These are phyloP conservation scores for Fraxinus albicans DNA, from an alignment of 305 asterid species.

Conservation along the genomic window DNA sequence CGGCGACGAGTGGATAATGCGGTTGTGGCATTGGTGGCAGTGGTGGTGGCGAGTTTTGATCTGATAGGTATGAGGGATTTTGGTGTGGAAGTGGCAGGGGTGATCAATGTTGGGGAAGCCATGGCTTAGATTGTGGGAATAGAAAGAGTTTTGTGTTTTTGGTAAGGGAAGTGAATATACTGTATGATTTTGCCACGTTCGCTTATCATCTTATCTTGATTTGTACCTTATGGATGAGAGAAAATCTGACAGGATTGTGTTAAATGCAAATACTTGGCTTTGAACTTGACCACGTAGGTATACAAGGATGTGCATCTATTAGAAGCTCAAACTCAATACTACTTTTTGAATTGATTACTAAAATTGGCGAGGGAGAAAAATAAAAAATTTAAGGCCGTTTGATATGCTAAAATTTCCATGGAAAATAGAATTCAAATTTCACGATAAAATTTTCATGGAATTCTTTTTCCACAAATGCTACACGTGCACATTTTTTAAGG, in stretches of 20 bases:
- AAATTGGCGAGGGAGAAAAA: too few relatives aligned
- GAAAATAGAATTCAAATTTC: too few relatives aligned
- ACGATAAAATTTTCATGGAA: too few relatives aligned
- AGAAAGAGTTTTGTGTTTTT: not conserved
- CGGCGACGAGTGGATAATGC: slow-evolving; percentile 41
- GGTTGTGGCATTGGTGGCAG: not conserved
- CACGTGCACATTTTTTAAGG: too few relatives aligned
- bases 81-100: slow-evolving; percentile 39
- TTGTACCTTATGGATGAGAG: slow-evolving; percentile 45
- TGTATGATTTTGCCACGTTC: slow-evolving; percentile 40
- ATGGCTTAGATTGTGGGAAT: slow-evolving; percentile 20
- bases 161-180: slow-evolving; percentile 23
- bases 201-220: slow-evolving; percentile 65
- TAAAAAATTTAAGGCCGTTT: too few relatives aligned
- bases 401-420: too few relatives aligned
- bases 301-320: not conserved
- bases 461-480: too few relatives aligned
- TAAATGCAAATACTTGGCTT: not conserved
- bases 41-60: slow-evolving; percentile 31
- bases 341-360: too few relatives aligned
- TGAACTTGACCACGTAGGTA: not conserved
- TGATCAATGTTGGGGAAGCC: slow-evolving; percentile 53
- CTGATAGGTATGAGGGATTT: slow-evolving; percentile 32
- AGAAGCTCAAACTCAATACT: not conserved
- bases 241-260: slow-evolving; percentile 21